These are phyloP conservation scores for Coniochaeta prunicola DNA, from an alignment of 2,329 filamentous ascomycete genomes.

Conservation along the genomic window DNA sequence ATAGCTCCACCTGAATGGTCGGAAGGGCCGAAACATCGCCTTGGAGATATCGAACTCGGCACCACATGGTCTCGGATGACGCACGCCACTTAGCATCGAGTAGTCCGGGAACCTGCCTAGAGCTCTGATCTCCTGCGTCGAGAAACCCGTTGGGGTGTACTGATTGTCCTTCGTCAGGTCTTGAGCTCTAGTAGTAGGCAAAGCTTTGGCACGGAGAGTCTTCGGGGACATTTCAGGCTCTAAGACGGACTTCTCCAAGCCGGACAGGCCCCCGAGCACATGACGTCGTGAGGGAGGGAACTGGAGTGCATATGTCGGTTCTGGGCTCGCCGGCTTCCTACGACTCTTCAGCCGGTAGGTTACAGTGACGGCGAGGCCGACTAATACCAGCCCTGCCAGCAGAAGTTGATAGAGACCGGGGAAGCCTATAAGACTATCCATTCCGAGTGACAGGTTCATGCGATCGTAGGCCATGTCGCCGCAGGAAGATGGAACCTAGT, in stretches of 20 bases:
- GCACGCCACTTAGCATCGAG: conserved; percentile 65
- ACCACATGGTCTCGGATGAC: conserved; percentile 54
- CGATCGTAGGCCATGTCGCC: not conserved
- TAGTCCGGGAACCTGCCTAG: conserved; percentile 78
- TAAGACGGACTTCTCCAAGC: conserved; percentile 5
- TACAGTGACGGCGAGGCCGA: not conserved
- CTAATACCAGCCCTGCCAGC: not conserved
- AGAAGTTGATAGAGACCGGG: not conserved
- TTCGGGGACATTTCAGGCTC: conserved; percentile 3
- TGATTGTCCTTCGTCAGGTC: conserved; percentile 9
- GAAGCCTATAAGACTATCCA: not conserved
- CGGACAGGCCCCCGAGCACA: conserved; percentile 6
- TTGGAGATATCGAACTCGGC: conserved; percentile 59
- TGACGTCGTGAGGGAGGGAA: conserved; percentile 13
- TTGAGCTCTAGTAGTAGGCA: conserved; percentile 11
- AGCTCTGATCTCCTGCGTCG: conserved; percentile 58
- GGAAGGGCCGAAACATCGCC: conserved; percentile 66
- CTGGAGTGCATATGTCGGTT: conserved; percentile 6
- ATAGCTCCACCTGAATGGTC: conserved; percentile 77
- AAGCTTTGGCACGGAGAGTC: conserved; percentile 16
- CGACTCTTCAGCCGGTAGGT: not conserved
- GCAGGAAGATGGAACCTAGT: not conserved
- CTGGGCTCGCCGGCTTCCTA: not conserved
- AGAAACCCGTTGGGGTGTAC: conserved; percentile 52
- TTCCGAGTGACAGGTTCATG: not conserved